phyloP scores from a whole-genome alignment of 2,329 filamentous ascomycete genomes.

The Ploettnerulaceae sp. region DNA sequence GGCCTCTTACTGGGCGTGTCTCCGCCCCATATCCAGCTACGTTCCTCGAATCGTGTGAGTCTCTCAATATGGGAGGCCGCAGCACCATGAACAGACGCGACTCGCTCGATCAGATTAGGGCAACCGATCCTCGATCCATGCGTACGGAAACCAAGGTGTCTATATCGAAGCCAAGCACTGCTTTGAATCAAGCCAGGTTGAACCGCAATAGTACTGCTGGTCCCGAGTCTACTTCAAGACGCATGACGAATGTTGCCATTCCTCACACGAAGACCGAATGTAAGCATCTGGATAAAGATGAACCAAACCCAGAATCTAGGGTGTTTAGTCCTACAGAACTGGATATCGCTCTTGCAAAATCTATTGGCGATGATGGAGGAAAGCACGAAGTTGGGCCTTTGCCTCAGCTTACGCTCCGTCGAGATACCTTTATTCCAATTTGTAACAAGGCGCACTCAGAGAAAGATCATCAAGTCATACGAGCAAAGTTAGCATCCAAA shows the following conservation, averaged over 20 bases:
- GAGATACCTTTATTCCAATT: constrained; percentile 8
- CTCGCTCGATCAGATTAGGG: constrained; percentile 9
- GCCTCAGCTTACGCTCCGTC: constrained; percentile 16
- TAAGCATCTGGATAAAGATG: background rate
- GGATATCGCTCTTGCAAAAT: too few relatives aligned
- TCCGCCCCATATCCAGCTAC: constrained; percentile 19
- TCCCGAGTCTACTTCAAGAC: background rate
- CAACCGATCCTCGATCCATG: constrained; percentile 19
- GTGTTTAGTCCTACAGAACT: too few relatives aligned
- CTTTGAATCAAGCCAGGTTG: background rate
- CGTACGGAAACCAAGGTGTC: constrained; percentile 12
- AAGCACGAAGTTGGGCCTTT: constrained; percentile 8
- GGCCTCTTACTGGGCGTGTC: constrained; percentile 17
- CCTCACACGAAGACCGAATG: background rate
- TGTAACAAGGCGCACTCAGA: constrained; percentile 18
- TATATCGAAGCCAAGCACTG: background rate
- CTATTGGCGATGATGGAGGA: constrained; percentile 6
- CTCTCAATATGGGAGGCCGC: background rate
- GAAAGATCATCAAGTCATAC: constrained; percentile 20
- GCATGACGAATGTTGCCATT: background rate
- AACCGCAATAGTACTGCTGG: background rate
- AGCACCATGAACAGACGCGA: constrained; percentile 6
- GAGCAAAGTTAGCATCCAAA: constrained; percentile 18
- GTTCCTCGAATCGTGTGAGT: constrained; percentile 10
- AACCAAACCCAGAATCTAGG: constrained; percentile 10